Conservation (phyloP, 768 basidiomycete genomes). For the Rossbeevera mucosa region DNA sequence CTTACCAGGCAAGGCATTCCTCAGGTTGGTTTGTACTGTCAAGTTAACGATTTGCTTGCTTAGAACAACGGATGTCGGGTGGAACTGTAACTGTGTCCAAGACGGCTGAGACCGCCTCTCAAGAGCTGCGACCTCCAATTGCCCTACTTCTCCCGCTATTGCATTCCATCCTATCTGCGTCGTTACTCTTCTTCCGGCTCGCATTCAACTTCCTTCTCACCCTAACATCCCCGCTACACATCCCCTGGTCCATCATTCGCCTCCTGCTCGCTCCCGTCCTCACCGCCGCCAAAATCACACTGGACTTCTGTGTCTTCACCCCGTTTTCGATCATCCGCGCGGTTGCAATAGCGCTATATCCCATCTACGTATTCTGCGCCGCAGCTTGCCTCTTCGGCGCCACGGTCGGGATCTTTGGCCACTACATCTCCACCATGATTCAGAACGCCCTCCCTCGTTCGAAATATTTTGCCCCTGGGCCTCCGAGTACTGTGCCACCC, state of each 20-base stretch:
- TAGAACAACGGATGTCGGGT: constrained; percentile 5
- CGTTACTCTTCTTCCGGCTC: constrained; percentile 14
- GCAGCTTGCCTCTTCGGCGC: constrained; percentile 52
- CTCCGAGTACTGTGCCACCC: constrained; percentile 2
- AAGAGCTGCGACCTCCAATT: constrained; percentile 21
- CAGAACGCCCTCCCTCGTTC: constrained; percentile 12
- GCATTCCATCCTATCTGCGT: constrained; percentile 3
- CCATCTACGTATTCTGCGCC: constrained; percentile 53
- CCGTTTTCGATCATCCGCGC: constrained; percentile 41
- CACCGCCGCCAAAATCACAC: constrained; percentile 37
- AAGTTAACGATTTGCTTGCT: neutral
- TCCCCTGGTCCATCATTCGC: constrained; percentile 23
- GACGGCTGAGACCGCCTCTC: neutral
- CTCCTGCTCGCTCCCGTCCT: constrained; percentile 49
- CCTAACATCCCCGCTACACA: constrained; percentile 15
- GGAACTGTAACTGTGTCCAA: neutral
- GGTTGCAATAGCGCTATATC: constrained; percentile 44
- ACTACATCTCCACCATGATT: constrained; percentile 14
- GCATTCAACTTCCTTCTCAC: constrained; percentile 10
- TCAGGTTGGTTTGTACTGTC: neutral
- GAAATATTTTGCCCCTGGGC: constrained; percentile 7
- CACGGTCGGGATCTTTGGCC: constrained; percentile 40
- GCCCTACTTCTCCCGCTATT: constrained; percentile 20
- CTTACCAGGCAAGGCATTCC: neutral
- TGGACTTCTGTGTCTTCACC: constrained; percentile 40